Evolutionary conservation across 306 rosid genomes (phyloP), one percentile per base, ranked within the genome.

Genomic region (Lotus japonicus): DNA sequence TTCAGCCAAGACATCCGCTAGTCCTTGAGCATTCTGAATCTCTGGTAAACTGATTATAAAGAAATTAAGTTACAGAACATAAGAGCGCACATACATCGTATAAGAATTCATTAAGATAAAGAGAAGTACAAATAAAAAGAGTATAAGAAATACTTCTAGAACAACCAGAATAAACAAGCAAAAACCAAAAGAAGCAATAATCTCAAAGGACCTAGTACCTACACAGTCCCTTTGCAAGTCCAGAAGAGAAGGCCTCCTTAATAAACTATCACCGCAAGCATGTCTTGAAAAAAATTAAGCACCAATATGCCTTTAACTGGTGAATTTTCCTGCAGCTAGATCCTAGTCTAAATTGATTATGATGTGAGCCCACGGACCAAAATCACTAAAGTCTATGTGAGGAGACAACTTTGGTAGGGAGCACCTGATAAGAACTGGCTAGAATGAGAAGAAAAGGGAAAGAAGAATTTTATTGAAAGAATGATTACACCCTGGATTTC

Each of bases 1-100:
- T 71, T 95, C 99, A 79, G 79, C 80, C 80, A 95, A 86, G 44
- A 95, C 89, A 83, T 88, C 92, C 28, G 90, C 85, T 49, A 95
- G 31, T 58, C 96, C 99, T 71, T 78, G 80, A 67, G 97, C 96
- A 82, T 81, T 90, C 75, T 82, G 85, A 68, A 95, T 88, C 74
- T 95, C 97, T 45, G 23, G 44, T 71, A 84, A 75, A 86, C 99
- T 95, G 87, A 71, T 75, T 33, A 76, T 8, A 58, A 63, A 48
- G 48, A 73, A 75, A 73, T 49, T 26, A 35, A 77, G 66, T 42
- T 59, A 52, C 60, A 41, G 13, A 19, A 19, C 14, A 52, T 41
- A 68, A 54, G 53, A 42, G 19, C 68, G 36, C 36, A 5, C 36
- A 26, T 0, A 26, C 33, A 31, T 31, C 36, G 2, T 31, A 31